Evolutionary conservation across 164 flowering plant genomes (phyloP), one percentile per base, ranked within the genome.

Genomic region (Aristolochia contorta): DNA sequence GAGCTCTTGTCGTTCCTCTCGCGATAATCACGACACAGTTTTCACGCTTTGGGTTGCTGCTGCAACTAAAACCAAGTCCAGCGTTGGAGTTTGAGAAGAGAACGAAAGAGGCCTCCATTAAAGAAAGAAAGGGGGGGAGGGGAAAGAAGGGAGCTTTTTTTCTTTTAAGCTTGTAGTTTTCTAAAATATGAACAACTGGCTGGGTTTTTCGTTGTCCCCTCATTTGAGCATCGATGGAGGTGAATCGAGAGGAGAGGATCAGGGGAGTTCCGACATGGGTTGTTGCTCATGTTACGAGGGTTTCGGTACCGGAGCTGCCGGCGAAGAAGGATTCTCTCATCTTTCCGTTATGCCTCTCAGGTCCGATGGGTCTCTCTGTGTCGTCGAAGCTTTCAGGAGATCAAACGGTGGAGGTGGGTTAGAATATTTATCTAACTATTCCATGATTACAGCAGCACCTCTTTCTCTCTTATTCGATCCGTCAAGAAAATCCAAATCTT

Each of bases 131-230:
- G n/a, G n/a, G 24, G 12, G n/a, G 41, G 45, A 4, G n/a, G 41
- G 45, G 2, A 37, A 47, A 57, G 64, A 30, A 18, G 15, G 20
- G 16, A 19, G 60, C 19, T 54, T 59, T 61, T 54, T 62, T 22
- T 51, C 15, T 54, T 45, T 62, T 54, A 50, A 52, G 56, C 20
- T 25, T 22, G n/a, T 16, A n/a, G 12, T n/a, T 50, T n/a, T 52
- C 23, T 53, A 1, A n/a, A 32, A 46, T 16, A 86, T 79, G 82
- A 83, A 79, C 62, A 76, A 82, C 47, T 88, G 96, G 96, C 58
- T 84, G 76, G 96, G 89, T 7, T 88, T 88, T 47, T 84, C 96
- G 68, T 72, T 84, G 60, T 76, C 81, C 57, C 82, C 89, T 6
- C 86, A 78, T 77, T 71, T 77, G 57, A 82, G 77, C 22, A 32